Percentiles rank a stretch among this genome's conserved stretches.
phyloP scores from a whole-genome alignment of 2,329 filamentous ascomycete genomes.

The Monilinia vaccinii-corymbosi region DNA sequence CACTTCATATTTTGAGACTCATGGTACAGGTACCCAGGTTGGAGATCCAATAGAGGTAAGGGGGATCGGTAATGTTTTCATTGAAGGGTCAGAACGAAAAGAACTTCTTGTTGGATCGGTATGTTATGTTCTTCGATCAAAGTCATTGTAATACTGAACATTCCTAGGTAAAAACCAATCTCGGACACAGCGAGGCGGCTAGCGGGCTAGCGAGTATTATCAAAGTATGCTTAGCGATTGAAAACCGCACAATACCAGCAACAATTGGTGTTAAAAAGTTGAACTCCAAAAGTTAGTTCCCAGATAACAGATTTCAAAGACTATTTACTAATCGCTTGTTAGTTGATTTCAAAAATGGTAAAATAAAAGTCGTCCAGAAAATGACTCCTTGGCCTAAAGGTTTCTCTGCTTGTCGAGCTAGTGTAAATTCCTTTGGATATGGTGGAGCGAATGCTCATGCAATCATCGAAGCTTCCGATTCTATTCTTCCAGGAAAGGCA shows the following conservation, averaged over 20 bases:
- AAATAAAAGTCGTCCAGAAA: background rate
- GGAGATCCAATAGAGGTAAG: conserved; percentile 7
- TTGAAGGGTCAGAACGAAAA: background rate
- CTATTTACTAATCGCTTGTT: background rate
- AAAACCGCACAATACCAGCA: background rate
- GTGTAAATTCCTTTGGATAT: conserved; percentile 28
- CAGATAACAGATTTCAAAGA: background rate
- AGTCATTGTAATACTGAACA: conserved; percentile 7
- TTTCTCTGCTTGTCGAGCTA: background rate
- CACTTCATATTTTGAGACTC: conserved; percentile 1
- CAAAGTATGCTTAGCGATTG: conserved; percentile 10
- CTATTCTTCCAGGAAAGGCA: background rate
- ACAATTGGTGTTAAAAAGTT: conserved; percentile 3
- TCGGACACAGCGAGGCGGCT: conserved; percentile 9
- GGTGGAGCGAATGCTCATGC: conserved; percentile 31
- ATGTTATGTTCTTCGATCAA: background rate
- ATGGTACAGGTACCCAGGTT: conserved; percentile 8
- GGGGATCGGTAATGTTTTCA: background rate
- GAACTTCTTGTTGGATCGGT: conserved; percentile 6
- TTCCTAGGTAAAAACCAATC: conserved; percentile 12
- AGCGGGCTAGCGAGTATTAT: conserved; percentile 7
- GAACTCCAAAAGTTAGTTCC: background rate
- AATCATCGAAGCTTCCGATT: conserved; percentile 20
- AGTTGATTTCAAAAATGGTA: background rate
- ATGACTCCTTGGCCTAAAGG: conserved; percentile 3